Evolutionary conservation across 2,329 filamentous ascomycete species (phyloP).

Genomic region (Drechslera avenae): DNA sequence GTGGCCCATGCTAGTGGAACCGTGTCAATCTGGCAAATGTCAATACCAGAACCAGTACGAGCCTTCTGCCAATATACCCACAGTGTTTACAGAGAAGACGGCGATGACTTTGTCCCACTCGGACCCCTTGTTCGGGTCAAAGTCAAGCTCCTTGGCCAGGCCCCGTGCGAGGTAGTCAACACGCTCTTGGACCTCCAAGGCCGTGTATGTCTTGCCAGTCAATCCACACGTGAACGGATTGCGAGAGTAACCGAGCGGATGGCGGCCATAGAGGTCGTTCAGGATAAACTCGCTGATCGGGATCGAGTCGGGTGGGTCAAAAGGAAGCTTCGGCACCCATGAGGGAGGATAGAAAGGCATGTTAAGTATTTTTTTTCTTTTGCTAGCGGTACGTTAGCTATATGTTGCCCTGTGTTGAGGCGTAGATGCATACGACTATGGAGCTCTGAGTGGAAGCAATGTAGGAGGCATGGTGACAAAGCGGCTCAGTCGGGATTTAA

Average conservation of each 20-base stretch:
- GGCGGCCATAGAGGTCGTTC: constrained; percentile 71
- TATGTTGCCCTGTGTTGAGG: background rate
- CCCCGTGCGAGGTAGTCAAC: constrained; percentile 71
- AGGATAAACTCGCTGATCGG: constrained; percentile 78
- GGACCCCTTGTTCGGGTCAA: constrained; percentile 69
- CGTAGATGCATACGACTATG: background rate
- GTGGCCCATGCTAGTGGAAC: constrained; percentile 74
- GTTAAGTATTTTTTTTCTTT: constrained; percentile 2
- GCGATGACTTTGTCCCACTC: constrained; percentile 83
- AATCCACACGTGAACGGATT: constrained; percentile 80
- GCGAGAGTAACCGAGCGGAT: constrained; percentile 65
- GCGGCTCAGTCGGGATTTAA: constrained; percentile 4
- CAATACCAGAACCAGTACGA: constrained; percentile 15
- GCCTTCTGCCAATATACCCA: constrained; percentile 47
- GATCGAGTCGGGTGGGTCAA: constrained; percentile 73
- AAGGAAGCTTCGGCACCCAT: constrained; percentile 66
- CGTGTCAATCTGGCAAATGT: constrained; percentile 68
- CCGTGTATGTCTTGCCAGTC: constrained; percentile 69
- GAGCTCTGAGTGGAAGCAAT: constrained; percentile 2
- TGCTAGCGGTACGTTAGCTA: constrained; percentile 1
- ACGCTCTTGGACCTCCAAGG: constrained; percentile 66
- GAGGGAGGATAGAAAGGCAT: constrained; percentile 65
- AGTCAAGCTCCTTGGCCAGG: constrained; percentile 72
- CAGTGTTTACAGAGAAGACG: constrained; percentile 80
- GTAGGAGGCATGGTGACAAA: background rate